Evolutionary conservation across 306 rosid species (phyloP), one percentile per base, ranked within the genome.

Genomic region (Acacia acuminata): DNA sequence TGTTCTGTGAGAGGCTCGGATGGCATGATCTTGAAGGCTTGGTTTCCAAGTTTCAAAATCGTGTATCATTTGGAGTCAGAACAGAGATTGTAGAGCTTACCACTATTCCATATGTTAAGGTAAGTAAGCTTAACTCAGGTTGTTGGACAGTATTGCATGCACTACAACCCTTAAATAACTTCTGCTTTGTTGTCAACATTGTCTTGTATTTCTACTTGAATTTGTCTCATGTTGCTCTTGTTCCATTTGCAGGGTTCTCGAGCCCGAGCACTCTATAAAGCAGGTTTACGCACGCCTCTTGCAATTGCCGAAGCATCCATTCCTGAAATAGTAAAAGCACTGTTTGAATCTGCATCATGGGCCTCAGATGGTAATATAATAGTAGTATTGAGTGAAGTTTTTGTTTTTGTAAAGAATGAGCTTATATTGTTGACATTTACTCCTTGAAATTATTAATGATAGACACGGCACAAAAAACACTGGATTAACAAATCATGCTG

Each of bases 11-110:
- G 85, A 92, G 99, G 90, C 96, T 94, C 84, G 98, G 97, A 40
- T 96, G 99, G 99, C 89, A 91, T 66, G 99, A 94, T 88, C 88
- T 96, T 58, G 96, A 94, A 88, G 96, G 98, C 82, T 76, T 96
- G 85, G 97, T 96, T 71, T 84, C 92, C 79, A 96, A 90, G 91
- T 96, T 96, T 84, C 98, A 96, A 85, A 96, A 94, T 77, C 98
- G 97, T 75, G 96, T 96, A 63, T 93, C 99, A 48, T 93, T 96
- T 85, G 99, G 98, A 85, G 98, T 96, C 32, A 89, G 92, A 83
- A 94, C 98, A 76, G 98, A 96, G 88, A 88, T 96, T 88, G 99
- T 92, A 51, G 99, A 96, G 90, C 97, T 96, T 84, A 96, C 98
- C 77, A 88, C 91, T 51, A 96, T 96, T 86, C 98, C 99, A 71